Percentiles rank a stretch among this genome's conserved stretches.
These are phyloP conservation scores for Fraxinus sp. DNA, from an alignment of 305 asterid genomes.

Conservation along the genomic window DNA sequence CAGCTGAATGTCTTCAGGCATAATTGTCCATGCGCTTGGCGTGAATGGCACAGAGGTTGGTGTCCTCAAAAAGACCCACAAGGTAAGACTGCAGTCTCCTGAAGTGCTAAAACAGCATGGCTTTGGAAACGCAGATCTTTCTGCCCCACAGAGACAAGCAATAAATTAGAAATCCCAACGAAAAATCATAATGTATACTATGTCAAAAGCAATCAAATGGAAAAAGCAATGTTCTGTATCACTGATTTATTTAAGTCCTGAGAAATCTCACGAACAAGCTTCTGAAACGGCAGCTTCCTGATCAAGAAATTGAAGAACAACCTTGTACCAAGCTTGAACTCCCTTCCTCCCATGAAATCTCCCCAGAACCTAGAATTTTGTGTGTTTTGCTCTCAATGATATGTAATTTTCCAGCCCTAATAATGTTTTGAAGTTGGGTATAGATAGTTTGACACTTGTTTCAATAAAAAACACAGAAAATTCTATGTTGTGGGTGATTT, in stretches of 20 bases:
- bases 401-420: no score
- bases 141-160: constrained; percentile 18
- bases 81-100: neutral
- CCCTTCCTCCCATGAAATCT: neutral
- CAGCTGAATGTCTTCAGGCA: constrained; percentile 55
- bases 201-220: neutral
- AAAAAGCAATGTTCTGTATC: neutral
- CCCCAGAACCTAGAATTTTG: neutral
- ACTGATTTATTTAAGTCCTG: constrained; percentile 25
- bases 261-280: constrained; percentile 42
- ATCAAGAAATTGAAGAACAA: constrained; percentile 17
- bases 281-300: constrained; percentile 44
- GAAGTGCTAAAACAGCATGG: constrained; percentile 38
- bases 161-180: neutral
- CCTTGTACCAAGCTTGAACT: neutral
- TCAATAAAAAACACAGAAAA: neutral
- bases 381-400: no score
- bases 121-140: constrained; percentile 44
- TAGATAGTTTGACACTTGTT: neutral
- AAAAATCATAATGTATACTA: neutral
- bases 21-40: constrained; percentile 53
- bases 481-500: neutral
- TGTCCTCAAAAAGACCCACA: neutral
- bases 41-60: constrained; percentile 1
- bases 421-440: no score